Conservation (phyloP, 208 protist species). For the Trypanosoma rangeli region DNA sequence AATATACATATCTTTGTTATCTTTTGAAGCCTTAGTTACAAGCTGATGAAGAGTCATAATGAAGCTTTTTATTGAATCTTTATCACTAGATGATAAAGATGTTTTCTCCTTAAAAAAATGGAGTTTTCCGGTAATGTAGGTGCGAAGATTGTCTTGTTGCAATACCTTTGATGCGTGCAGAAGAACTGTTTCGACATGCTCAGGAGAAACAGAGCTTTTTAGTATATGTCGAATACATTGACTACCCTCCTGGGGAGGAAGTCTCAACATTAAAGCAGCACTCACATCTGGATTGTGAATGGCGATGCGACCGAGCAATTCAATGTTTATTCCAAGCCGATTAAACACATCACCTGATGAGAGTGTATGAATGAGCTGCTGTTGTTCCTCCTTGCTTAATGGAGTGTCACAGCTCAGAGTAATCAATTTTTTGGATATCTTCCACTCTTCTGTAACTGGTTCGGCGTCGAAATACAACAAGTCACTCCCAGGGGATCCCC, state of each 20-base stretch:
- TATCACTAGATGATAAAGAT: constrained; percentile 25
- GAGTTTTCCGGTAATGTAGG: constrained; percentile 42
- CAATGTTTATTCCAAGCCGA: constrained; percentile 40
- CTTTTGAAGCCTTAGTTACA: constrained; percentile 52
- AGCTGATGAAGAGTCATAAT: constrained; percentile 59
- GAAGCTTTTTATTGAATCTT: constrained; percentile 50
- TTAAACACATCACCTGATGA: constrained; percentile 39
- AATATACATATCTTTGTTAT: constrained; percentile 74
- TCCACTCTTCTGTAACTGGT: constrained; percentile 38
- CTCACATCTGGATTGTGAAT: constrained; percentile 58
- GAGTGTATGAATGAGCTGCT: constrained; percentile 33
- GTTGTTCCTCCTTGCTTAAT: constrained; percentile 44
- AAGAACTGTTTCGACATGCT: constrained; percentile 54
- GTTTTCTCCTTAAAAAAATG: constrained; percentile 49
- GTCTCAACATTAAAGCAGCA: constrained; percentile 45
- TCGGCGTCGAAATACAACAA: constrained; percentile 53
- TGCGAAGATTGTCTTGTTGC: constrained; percentile 55
- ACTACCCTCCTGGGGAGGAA: constrained; percentile 33
- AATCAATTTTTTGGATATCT: constrained; percentile 37
- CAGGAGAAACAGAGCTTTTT: constrained; percentile 37
- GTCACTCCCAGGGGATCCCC: constrained; percentile 23
- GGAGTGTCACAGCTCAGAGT: constrained; percentile 24
- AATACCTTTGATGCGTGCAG: constrained; percentile 44
- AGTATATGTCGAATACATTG: constrained; percentile 50
- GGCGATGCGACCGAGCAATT: constrained; percentile 41